Conservation (phyloP, 305 asterid species). For the Fraxinus albicans region DNA sequence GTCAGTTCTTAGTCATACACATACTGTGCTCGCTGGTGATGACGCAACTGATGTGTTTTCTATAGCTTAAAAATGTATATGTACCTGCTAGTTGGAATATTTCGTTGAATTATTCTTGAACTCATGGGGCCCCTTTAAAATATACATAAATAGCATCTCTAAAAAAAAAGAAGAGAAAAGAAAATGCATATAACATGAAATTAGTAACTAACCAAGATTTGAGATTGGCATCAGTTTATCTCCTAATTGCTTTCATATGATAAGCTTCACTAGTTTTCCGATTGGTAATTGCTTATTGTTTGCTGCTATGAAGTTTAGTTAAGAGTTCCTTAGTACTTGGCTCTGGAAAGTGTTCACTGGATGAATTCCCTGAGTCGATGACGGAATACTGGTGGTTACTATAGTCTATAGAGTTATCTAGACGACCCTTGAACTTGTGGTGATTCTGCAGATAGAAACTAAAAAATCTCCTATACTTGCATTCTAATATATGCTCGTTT, state of each 20-base stretch:
- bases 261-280: background rate
- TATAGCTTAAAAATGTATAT: background rate
- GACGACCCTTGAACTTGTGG: background rate
- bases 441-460: background rate
- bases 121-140: background rate
- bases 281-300: background rate
- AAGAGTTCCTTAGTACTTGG: background rate
- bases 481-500: background rate
- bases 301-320: background rate
- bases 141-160: background rate
- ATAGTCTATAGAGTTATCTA: background rate
- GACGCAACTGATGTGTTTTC: background rate
- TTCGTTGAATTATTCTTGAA: background rate
- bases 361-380: background rate
- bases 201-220: background rate
- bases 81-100: background rate
- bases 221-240: background rate
- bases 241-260: background rate
- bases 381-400: background rate
- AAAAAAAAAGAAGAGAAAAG: too few species aligned
- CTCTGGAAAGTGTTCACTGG: background rate
- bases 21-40: background rate
- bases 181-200: background rate
- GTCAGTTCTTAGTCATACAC: background rate
- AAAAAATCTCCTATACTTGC: background rate